A percentile compares a stretch with the other conserved stretches of the same genome.
Conservation (phyloP, 352 stramenopile genomes). For the Phytopythium helicoides region DNA sequence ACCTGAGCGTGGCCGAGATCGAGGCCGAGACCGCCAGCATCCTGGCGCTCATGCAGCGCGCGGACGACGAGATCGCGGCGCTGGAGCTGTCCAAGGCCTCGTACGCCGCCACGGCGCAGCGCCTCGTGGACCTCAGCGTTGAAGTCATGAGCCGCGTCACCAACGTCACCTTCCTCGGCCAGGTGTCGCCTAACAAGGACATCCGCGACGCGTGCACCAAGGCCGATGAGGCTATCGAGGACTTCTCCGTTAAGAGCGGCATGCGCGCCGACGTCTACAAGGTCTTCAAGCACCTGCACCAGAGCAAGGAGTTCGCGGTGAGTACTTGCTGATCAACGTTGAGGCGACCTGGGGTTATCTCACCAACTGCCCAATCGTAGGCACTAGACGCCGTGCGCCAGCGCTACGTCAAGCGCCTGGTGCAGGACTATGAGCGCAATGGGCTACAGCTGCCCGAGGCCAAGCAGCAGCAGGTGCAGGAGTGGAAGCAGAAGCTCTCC, state of each 20-base stretch:
- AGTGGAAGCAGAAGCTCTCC: slow-evolving; percentile 84
- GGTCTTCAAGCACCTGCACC: slow-evolving; percentile 52
- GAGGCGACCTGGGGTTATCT: background rate
- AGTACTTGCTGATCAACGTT: background rate
- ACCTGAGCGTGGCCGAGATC: slow-evolving; percentile 73
- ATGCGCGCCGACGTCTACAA: slow-evolving; percentile 88
- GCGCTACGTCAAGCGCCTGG: slow-evolving; percentile 75
- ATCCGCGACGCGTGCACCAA: slow-evolving; percentile 81
- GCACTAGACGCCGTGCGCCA: slow-evolving; percentile 52
- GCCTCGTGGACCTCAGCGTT: slow-evolving; percentile 78
- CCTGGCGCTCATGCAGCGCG: slow-evolving; percentile 59
- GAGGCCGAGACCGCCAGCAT: slow-evolving; percentile 63
- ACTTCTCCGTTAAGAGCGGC: slow-evolving; percentile 69
- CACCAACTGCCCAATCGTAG: slow-evolving; percentile 12
- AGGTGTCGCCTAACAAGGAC: slow-evolving; percentile 61
- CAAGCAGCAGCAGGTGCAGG: slow-evolving; percentile 71
- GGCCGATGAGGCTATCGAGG: slow-evolving; percentile 75
- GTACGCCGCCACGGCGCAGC: slow-evolving; percentile 74
- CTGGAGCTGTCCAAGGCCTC: slow-evolving; percentile 34
- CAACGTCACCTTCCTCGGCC: slow-evolving; percentile 84
- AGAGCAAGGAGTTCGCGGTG: slow-evolving; percentile 45
- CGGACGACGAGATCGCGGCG: slow-evolving; percentile 68
- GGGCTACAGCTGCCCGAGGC: slow-evolving; percentile 68
- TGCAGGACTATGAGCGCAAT: slow-evolving; percentile 86
- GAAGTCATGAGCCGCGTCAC: slow-evolving; percentile 83